Evolutionary conservation across 169 alveolate species (phyloP), one percentile per base, ranked within the genome.

Genomic region (Cystoisospora suis): DNA sequence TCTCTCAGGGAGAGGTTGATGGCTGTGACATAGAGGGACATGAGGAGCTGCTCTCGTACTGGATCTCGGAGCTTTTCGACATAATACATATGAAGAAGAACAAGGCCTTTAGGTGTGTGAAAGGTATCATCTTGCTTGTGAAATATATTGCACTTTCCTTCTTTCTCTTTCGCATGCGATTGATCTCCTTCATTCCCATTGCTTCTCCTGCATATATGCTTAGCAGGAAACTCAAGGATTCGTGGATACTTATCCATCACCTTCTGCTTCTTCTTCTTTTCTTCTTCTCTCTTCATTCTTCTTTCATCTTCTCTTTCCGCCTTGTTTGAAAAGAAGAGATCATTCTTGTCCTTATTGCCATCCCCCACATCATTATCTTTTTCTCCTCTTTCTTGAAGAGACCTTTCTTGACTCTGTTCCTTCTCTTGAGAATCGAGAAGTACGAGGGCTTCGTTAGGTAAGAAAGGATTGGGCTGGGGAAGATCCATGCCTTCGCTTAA

Each of bases 61-160:
- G n/a, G 75, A 58, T 49, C 61, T 9, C 27, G 56, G 27, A 9
- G 90, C 32, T 34, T 70, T n/a, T 70, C 59, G 3, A 40, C 72
- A n/a, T 65, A 86, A 49, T 86, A 86, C 32, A 86, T 42, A 49
- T 46, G 53, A 7, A 86, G 86, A 2, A 58, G 40, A 75, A 86
- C 77, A 7, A 65, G 86, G 34, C 77, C 44, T 40, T 70, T 65
- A 0, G 91, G 91, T 3, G 80, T 34, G 0, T 36, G 12, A n/a
- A 86, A 86, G 1, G 38, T 47, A 42, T 5, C 27, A 75, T 86
- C 91, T 70, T 38, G 56, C 38, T 69, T 65, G 75, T 86, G 85
- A 49, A 86, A 86, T 23, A 86, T 75, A 49, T 45, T 46, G 75
- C 91, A 86, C n/a, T 12, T 23, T n/a, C n/a, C n/a, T n/a, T n/a